Evolutionary conservation across 208 protist species (phyloP), one percentile per base, ranked within the genome.

Genomic region (Wallacemonas sp.): DNA sequence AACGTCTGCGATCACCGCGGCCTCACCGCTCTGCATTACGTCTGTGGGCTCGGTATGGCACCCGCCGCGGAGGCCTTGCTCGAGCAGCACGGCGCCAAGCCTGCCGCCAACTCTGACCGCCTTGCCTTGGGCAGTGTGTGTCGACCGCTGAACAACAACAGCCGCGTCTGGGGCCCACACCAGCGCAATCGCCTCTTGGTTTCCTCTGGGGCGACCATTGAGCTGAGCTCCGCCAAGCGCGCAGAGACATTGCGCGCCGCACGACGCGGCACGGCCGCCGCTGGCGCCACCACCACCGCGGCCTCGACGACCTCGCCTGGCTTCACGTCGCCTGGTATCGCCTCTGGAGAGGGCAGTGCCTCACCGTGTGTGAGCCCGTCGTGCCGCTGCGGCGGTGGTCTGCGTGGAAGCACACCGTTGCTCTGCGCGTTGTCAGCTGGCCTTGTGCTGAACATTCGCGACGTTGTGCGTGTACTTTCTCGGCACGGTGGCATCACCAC

Each of bases 1-100:
- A 62, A 74, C 41, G 61, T 67, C 12, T 76, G 75, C 58, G 80
- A 93, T 45, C 66, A 70, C 14, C 47, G 42, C 44, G 86, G 86
- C 27, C 51, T 84, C 22, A 70, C 78, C 5, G 86, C 86, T 8
- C 69, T 93, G 44, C 86, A 93, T 62, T 42, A 86, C 36, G 70
- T 79, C 15, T 90, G 86, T 54, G 70, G 77, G 11, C 34, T 75
- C 0, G 82, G 86, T 12, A 68, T 83, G 72, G 65, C 70, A 9
- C 62, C 58, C 9, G 71, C 75, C 11, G 86, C 70, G 1, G 70
- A 68, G 24, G 68, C 64, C 15, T 74, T 92, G 34, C 68, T 92
- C 47, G 63, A 64, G 36, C 70, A 83, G 27, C 85, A 91, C 70
- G 70, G 73, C 45, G 85, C 85, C n/a, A 67, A 75, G 19, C 76